A percentile compares a stretch with the other conserved stretches of the same genome.
Evolutionary conservation across 352 stramenopile species (phyloP).

Genomic region (Globisporangium barbulae): DNA sequence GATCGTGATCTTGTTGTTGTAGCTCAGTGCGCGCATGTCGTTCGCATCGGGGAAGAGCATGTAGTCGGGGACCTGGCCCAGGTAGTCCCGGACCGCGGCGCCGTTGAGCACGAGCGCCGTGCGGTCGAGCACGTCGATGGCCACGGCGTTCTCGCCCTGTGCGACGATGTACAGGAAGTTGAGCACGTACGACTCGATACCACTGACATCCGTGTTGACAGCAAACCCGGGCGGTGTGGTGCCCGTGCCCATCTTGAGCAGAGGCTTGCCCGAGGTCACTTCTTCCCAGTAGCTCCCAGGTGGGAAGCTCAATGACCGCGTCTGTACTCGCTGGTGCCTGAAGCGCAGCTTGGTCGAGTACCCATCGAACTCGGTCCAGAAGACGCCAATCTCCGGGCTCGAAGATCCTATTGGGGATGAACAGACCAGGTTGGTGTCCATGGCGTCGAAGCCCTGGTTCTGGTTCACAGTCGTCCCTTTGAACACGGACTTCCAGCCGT

Average conservation of each 20-base stretch:
- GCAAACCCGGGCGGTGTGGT: slow-evolving; percentile 37
- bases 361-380: slow-evolving; percentile 78
- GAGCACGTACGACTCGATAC: slow-evolving; percentile 29
- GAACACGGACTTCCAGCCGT: slow-evolving; percentile 22
- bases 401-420: slow-evolving; percentile 14
- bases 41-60: slow-evolving; percentile 38
- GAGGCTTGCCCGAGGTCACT: slow-evolving; percentile 28
- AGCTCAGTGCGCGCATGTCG: slow-evolving; percentile 50
- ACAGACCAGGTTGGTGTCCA: slow-evolving; percentile 42
- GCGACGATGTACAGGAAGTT: slow-evolving; percentile 56
- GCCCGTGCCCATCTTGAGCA: slow-evolving; percentile 41
- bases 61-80: slow-evolving; percentile 47
- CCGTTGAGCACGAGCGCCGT: slow-evolving; percentile 47
- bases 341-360: slow-evolving; percentile 63
- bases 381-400: slow-evolving; percentile 25
- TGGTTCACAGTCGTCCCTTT: slow-evolving; percentile 40
- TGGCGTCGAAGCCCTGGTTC: slow-evolving; percentile 39
- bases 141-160: slow-evolving; percentile 25
- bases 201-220: slow-evolving; percentile 51
- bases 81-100: slow-evolving; percentile 34
- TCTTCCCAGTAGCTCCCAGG: slow-evolving; percentile 33
- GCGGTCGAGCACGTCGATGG: slow-evolving; percentile 40
- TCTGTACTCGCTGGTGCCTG: slow-evolving; percentile 31
- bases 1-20: slow-evolving; percentile 54
- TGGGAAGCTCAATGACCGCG: slow-evolving; percentile 8